Evolutionary conservation across 805 yeast species (phyloP), one percentile per base, ranked within the genome.

Genomic region (Candida nitratophila): DNA sequence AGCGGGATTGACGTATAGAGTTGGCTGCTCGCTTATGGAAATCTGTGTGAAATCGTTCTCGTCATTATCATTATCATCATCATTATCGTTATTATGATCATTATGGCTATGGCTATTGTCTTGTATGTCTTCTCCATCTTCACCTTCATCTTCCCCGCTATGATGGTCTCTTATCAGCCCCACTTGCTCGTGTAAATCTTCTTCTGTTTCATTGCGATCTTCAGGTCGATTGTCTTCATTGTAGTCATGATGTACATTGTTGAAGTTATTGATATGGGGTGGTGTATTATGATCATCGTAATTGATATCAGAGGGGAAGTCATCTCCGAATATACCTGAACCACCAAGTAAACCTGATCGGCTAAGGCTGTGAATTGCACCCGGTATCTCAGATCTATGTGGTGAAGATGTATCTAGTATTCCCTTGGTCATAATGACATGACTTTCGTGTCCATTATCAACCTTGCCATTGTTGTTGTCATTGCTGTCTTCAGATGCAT

Each of bases 1-100:
- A 3, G 46, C 44, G 8, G 54, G 48, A 34, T 51, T 48, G 12
- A 51, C 50, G 20, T 51, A 50, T 29, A 50, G 26, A 16, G 51
- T 51, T 4, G 54, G 40, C 22, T 48, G 54, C 20, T 51, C 54
- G 30, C 45, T 43, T 3, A 46, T 41, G 4, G 49, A 46, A 16
- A 48, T 19, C 21, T 43, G 46, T 17, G 49, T 48, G 29, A 37
- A 40, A 20, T 40, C 43, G 6, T 34, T 34, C 15, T 37, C 42
- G 15, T 38, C 40, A 15, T 26, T 34, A 15, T 40, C 42, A 14
- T 40, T 41, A 26, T 38, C 42, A 8, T 41, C 42, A 27, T 32
- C 37, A 16, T 40, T n/a, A n/a, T n/a, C n/a, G n/a, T n/a, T n/a
- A n/a, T n/a, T n/a, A n/a, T n/a, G n/a, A n/a, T n/a, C n/a, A n/a